Percentiles rank a stretch among this genome's conserved stretches.
Evolutionary conservation across 345 rosid genomes (phyloP).

Genomic region (Zanthoxylum bungeanum): DNA sequence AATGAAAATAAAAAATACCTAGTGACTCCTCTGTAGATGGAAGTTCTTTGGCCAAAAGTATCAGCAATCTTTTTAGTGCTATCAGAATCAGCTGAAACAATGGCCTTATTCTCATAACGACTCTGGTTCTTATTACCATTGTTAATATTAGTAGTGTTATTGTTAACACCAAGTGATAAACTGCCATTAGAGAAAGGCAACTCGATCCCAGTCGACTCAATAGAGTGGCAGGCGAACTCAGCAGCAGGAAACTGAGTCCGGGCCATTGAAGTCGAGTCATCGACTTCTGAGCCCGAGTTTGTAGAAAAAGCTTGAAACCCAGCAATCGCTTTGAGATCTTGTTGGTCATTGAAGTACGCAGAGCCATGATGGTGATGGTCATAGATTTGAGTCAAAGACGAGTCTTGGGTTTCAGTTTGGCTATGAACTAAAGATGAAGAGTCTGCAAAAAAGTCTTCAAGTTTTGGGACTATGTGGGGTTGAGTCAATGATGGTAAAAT

Average conservation of each 20-base stretch:
- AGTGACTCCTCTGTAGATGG: constrained; percentile 98
- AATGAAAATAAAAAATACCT: constrained; percentile 31
- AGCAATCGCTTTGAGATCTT: no score
- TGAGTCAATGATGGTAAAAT: no score
- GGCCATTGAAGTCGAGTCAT: constrained; percentile 73
- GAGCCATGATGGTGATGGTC: background rate
- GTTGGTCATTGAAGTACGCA: constrained; percentile 8
- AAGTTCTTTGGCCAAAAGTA: constrained; percentile 89
- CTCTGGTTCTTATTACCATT: constrained; percentile 10
- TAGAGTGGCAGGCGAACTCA: constrained; percentile 55
- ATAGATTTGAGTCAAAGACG: no score
- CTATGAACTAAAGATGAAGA: constrained; percentile 9
- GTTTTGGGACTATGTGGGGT: no score
- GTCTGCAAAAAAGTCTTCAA: constrained; percentile 27
- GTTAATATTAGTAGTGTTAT: no score
- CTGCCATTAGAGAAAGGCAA: constrained; percentile 58
- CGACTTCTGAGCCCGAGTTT: constrained; percentile 89
- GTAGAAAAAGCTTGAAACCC: constrained; percentile 42
- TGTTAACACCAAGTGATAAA: constrained; percentile 62
- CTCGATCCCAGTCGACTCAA: constrained; percentile 59
- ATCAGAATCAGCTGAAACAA: constrained; percentile 47
- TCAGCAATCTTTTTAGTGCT: constrained; percentile 65
- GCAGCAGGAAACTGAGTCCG: constrained; percentile 41
- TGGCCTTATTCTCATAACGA: constrained; percentile 26
- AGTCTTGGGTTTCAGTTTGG: no score